Conservation (phyloP, 106 monocot genomes). For the Chionographis japonica region DNA sequence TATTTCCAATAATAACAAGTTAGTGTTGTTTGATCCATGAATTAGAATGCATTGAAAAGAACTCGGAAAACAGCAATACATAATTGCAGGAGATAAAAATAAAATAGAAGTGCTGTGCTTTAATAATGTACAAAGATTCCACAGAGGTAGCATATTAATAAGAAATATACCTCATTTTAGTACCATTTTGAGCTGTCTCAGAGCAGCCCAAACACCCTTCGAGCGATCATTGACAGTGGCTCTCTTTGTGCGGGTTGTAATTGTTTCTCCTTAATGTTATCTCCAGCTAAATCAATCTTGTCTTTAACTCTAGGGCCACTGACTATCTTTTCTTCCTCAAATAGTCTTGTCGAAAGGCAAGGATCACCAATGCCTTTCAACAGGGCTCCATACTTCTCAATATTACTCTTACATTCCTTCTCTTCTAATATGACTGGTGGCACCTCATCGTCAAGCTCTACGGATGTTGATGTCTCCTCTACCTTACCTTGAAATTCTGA, state of each 20-base stretch:
- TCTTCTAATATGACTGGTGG: neutral
- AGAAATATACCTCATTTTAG: neutral
- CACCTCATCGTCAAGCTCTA: neutral
- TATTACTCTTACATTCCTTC: neutral
- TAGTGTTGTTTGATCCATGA: no score
- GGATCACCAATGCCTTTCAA: conserved; percentile 21
- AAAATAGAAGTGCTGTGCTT: no score
- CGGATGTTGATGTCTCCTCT: neutral
- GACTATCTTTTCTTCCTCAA: neutral
- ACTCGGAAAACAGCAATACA: no score
- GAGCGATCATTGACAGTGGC: conserved; percentile 49
- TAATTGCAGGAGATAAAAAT: no score
- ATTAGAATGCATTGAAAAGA: no score
- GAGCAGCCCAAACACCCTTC: conserved; percentile 54
- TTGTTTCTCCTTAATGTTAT: neutral
- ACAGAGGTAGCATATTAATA: no score
- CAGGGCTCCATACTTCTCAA: conserved; percentile 6
- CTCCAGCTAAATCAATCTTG: neutral
- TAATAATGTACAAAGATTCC: no score
- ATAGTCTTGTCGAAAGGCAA: neutral
- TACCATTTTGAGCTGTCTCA: conserved; percentile 2
- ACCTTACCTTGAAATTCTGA: neutral
- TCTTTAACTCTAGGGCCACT: neutral
- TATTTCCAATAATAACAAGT: no score
- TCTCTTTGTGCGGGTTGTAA: conserved; percentile 7